phyloP scores from a whole-genome alignment of 176 grass and related monocot genomes.

The Lolium rigidum region DNA sequence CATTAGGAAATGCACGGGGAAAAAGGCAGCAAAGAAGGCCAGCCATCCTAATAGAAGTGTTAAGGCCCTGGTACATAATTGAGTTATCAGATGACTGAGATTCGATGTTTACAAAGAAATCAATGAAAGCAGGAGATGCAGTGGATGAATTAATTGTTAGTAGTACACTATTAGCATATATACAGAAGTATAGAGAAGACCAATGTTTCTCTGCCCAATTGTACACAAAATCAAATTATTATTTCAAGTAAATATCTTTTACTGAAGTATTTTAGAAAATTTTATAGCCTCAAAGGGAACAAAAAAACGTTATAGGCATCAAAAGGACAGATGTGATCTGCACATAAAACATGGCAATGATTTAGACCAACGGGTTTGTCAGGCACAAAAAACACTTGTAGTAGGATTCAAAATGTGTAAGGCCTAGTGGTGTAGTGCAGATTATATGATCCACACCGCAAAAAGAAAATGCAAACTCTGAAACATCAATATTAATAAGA shows the following conservation, averaged over 20 bases:
- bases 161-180: neutral
- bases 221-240: neutral
- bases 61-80: conserved; percentile 64
- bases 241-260: conserved; percentile 5
- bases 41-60: conserved; percentile 82
- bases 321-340: neutral
- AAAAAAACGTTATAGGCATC: neutral
- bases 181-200: neutral
- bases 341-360: neutral
- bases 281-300: neutral
- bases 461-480: conserved; percentile 5
- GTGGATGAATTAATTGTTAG: conserved; percentile 16
- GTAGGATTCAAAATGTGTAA: neutral
- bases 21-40: conserved; percentile 83
- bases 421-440: no score
- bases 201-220: neutral
- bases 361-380: conserved; percentile 2
- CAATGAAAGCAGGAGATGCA: neutral
- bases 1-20: conserved; percentile 86
- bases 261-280: conserved; percentile 8
- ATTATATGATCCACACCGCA: no score
- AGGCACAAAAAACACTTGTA: conserved; percentile 13
- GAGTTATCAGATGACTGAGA: conserved; percentile 40
- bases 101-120: conserved; percentile 27
- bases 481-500: neutral